Evolutionary conservation across 768 basidiomycete genomes (phyloP).

Genomic region (Lepiota subincarnata): DNA sequence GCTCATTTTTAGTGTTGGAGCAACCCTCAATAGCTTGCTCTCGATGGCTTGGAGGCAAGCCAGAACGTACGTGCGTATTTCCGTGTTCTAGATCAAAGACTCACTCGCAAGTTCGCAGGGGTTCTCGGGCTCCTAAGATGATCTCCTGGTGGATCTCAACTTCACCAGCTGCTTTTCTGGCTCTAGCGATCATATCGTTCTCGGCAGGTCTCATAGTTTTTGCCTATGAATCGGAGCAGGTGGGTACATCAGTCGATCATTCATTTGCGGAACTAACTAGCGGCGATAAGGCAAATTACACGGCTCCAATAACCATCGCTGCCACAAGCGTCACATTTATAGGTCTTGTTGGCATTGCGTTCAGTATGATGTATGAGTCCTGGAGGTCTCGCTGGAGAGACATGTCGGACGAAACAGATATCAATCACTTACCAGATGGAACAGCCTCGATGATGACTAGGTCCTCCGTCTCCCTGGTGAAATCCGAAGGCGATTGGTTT

Average conservation of each 20-base stretch:
- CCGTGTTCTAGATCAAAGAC: neutral
- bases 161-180: constrained; percentile 2
- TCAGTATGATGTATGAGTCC: neutral
- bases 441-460: neutral
- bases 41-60: constrained; percentile 3
- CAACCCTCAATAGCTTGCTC: constrained; percentile 2
- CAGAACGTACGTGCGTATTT: neutral
- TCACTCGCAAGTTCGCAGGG: neutral
- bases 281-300: neutral
- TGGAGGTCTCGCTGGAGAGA: neutral
- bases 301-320: constrained; percentile 1
- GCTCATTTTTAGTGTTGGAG: constrained; percentile 5
- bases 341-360: neutral
- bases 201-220: constrained; percentile 4
- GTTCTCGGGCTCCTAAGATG: neutral
- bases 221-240: neutral
- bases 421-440: neutral
- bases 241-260: neutral
- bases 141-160: neutral
- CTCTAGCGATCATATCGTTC: neutral
- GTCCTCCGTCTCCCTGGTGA: neutral
- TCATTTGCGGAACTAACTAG: no score
- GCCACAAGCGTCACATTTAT: neutral
- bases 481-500: constrained; percentile 6
- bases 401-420: neutral